Conservation (phyloP, 1,284 basidiomycete genomes). For the Hemileia vastatrix region DNA sequence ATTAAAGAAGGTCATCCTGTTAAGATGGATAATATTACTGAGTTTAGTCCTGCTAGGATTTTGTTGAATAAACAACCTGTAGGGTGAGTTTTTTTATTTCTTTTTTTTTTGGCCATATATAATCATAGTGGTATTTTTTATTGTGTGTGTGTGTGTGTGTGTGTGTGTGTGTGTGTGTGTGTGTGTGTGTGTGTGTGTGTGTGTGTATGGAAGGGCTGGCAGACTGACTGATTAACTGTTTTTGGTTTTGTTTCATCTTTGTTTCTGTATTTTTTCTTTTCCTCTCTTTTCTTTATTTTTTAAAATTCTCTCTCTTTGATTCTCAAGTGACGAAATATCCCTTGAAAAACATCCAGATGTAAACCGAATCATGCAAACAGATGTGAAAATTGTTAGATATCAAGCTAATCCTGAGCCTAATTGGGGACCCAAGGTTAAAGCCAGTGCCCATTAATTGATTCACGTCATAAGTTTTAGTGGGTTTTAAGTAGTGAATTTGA, state of each 20-base stretch:
- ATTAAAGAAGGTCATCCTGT: constrained; percentile 66
- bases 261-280: constrained; percentile 24
- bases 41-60: constrained; percentile 28
- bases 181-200: no score
- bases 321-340: constrained; percentile 55
- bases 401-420: constrained; percentile 80
- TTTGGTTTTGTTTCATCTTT: no score
- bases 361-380: constrained; percentile 51
- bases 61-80: constrained; percentile 28
- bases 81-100: constrained; percentile 26
- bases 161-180: no score
- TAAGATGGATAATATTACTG: constrained; percentile 55
- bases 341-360: constrained; percentile 63
- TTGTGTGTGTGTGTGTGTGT: no score
- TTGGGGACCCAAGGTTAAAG: constrained; percentile 65
- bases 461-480: no score
- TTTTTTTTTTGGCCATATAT: background rate
- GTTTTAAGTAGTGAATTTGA: no score
- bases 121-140: no score
- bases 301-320: background rate
- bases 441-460: constrained; percentile 21
- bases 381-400: constrained; percentile 73
- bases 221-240: no score
- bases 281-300: constrained; percentile 23
- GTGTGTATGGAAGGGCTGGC: no score